Evolutionary conservation across 305 asterid species (phyloP).

Genomic region (Ajuga reptans): DNA sequence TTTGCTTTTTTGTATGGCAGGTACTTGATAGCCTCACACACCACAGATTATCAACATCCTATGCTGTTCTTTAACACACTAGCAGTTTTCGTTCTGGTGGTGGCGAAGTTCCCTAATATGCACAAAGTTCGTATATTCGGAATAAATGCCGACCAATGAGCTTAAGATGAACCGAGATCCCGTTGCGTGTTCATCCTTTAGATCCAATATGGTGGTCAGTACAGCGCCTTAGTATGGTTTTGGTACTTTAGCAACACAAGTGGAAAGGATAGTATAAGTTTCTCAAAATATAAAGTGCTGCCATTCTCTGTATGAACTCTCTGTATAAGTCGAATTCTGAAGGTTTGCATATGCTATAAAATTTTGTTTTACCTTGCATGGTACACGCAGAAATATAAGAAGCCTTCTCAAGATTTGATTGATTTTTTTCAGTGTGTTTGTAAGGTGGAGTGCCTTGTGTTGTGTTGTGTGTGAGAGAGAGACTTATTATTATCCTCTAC

Average conservation of each 20-base stretch:
- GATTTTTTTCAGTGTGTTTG: neutral
- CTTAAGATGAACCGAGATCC: slow-evolving; percentile 3
- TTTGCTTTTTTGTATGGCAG: slow-evolving; percentile 17
- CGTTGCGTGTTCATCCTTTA: slow-evolving; percentile 6
- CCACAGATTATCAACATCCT: slow-evolving; percentile 39
- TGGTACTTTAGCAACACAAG: neutral
- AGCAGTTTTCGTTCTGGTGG: slow-evolving; percentile 45
- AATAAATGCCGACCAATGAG: slow-evolving; percentile 46
- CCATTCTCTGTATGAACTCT: slow-evolving; percentile 16
- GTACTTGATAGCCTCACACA: slow-evolving; percentile 48
- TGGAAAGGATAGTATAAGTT: slow-evolving; percentile 6
- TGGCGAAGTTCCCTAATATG: slow-evolving; percentile 49
- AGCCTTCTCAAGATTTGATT: neutral
- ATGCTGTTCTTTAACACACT: slow-evolving; percentile 43
- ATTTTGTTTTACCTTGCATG: neutral
- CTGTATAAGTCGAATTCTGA: slow-evolving; percentile 23
- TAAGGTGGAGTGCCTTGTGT: no score
- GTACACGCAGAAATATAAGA: slow-evolving; percentile 12
- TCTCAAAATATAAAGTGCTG: slow-evolving; percentile 7
- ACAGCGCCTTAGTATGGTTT: neutral
- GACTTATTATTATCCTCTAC: no score
- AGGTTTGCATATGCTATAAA: slow-evolving; percentile 21
- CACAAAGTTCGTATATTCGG: slow-evolving; percentile 55
- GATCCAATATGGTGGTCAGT: slow-evolving; percentile 14
- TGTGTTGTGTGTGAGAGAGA: no score